phyloP scores from a whole-genome alignment of 305 asterid genomes.

The Fraxinus nigra region DNA sequence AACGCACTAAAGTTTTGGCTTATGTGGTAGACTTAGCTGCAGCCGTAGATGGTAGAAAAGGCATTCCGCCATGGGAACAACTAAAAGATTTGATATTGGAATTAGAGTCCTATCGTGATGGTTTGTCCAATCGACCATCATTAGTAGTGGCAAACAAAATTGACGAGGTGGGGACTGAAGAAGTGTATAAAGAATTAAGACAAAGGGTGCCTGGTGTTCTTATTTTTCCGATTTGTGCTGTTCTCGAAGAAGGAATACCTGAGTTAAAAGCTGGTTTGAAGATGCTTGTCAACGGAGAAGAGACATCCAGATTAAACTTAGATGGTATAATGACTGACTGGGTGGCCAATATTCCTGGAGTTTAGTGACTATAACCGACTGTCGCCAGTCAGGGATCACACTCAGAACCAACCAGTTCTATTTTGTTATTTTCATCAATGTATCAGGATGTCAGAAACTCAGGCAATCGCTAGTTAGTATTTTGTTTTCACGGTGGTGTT shows the following conservation, averaged over 20 bases:
- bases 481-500: background rate
- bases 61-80: constrained; percentile 87
- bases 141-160: constrained; percentile 86
- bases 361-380: background rate
- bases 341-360: constrained; percentile 1
- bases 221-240: constrained; percentile 85
- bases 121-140: constrained; percentile 67
- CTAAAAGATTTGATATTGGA: constrained; percentile 70
- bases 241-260: constrained; percentile 68
- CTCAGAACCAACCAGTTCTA: background rate
- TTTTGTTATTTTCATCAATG: background rate
- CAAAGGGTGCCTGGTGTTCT: constrained; percentile 57
- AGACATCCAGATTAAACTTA: constrained; percentile 34
- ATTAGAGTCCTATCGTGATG: constrained; percentile 67
- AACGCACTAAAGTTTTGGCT: constrained; percentile 80
- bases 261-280: constrained; percentile 71
- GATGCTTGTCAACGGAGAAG: constrained; percentile 64
- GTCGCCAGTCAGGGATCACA: background rate
- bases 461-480: background rate
- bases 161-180: constrained; percentile 79
- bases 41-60: constrained; percentile 59
- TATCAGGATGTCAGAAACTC: background rate
- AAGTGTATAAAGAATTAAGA: constrained; percentile 61
- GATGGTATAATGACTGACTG: constrained; percentile 52
- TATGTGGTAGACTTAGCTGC: constrained; percentile 82